These are phyloP conservation scores for Carpinus viminea DNA, from an alignment of 306 rosid genomes.

Conservation along the genomic window DNA sequence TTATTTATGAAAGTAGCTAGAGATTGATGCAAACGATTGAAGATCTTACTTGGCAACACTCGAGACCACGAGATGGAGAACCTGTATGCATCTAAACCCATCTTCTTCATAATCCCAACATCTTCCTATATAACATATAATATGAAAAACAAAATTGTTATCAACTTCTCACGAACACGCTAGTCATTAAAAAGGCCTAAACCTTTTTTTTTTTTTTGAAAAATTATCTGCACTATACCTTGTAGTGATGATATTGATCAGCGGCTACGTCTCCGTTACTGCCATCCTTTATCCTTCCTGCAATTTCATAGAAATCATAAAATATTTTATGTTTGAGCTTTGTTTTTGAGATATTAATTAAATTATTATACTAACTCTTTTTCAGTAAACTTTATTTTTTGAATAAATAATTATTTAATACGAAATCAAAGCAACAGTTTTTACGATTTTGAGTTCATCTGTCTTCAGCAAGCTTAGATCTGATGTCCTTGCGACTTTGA, in stretches of 20 bases:
- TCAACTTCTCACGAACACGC: not conserved
- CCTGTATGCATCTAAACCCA: constrained; percentile 62
- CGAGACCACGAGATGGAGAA: constrained; percentile 78
- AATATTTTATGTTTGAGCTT: too few species aligned
- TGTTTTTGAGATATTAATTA: too few species aligned
- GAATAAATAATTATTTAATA: too few species aligned
- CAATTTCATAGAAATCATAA: too few species aligned
- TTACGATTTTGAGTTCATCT: too few species aligned
- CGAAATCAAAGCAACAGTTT: too few species aligned
- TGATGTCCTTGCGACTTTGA: too few species aligned
- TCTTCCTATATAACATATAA: constrained; percentile 47
- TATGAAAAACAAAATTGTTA: not conserved
- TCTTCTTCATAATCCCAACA: constrained; percentile 50
- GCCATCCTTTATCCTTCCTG: not conserved
- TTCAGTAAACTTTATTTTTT: too few species aligned
- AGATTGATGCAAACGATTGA: not conserved
- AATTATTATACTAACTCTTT: too few species aligned
- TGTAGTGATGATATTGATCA: constrained; percentile 32
- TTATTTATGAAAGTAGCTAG: too few species aligned
- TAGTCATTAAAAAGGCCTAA: not conserved
- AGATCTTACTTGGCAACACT: constrained; percentile 58
- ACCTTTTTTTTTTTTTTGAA: too few species aligned
- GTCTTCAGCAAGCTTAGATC: too few species aligned
- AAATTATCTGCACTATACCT: not conserved
- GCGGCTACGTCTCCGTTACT: constrained; percentile 25